Conservation (phyloP, 2,329 filamentous ascomycete genomes). For the Lizonia empirigonia region DNA sequence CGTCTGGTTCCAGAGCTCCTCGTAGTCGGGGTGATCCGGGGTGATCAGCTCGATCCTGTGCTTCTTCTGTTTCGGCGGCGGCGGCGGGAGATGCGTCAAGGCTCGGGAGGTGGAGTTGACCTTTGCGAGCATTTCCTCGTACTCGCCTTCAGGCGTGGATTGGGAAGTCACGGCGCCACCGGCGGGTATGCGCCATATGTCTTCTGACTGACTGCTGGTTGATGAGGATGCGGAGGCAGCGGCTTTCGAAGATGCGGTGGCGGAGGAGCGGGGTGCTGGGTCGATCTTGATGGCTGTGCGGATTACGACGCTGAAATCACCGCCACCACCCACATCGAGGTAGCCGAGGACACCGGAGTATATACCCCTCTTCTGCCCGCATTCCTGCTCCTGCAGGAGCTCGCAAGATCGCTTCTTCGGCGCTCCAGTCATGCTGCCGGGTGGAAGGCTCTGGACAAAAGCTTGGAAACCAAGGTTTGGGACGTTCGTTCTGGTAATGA, state of each 20-base stretch:
- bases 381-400: constrained; percentile 74
- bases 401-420: constrained; percentile 93
- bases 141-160: constrained; percentile 79
- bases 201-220: constrained; percentile 37
- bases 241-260: not conserved
- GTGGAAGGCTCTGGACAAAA: constrained; percentile 77
- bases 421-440: constrained; percentile 95
- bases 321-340: constrained; percentile 80
- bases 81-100: constrained; percentile 30
- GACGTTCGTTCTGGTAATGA: constrained; percentile 10
- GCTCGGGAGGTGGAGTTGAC: constrained; percentile 43
- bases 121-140: constrained; percentile 78
- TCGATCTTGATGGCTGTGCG: constrained; percentile 70
- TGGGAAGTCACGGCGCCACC: constrained; percentile 88
- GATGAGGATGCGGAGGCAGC: not conserved
- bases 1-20: constrained; percentile 25
- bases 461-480: constrained; percentile 70
- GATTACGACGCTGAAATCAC: constrained; percentile 92
- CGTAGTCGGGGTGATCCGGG: constrained; percentile 27
- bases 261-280: not conserved
- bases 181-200: constrained; percentile 83
- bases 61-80: constrained; percentile 18
- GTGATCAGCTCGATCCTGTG: constrained; percentile 24
- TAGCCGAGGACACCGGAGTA: constrained; percentile 93
- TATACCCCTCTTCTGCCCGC: constrained; percentile 67